A percentile compares a stretch with the other conserved stretches of the same genome.
phyloP scores from a whole-genome alignment of 192 early-diverging fungal genomes.

The Funneliformis mosseae region DNA sequence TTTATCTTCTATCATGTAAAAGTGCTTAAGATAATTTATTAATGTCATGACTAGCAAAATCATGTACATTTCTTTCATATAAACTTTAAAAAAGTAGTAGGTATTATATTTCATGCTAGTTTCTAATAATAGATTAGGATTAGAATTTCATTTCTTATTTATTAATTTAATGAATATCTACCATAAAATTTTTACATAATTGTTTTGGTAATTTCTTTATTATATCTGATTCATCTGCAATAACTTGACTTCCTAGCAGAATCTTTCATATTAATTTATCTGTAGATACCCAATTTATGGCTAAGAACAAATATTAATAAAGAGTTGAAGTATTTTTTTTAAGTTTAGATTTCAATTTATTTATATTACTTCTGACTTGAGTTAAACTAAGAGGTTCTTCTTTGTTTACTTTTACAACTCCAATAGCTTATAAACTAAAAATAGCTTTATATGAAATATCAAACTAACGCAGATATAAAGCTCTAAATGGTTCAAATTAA shows the following conservation, averaged over 20 bases:
- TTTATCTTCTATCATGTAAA: neutral
- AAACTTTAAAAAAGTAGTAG: neutral
- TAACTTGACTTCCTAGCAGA: constrained; percentile 14
- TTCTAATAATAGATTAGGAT: constrained; percentile 11
- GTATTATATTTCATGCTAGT: neutral
- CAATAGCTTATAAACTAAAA: constrained; percentile 7
- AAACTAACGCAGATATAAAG: constrained; percentile 26
- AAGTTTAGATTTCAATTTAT: constrained; percentile 7
- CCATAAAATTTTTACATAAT: neutral
- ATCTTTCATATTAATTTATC: constrained; percentile 5
- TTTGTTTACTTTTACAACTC: constrained; percentile 13
- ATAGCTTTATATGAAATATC: constrained; percentile 21
- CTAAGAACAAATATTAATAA: constrained; percentile 11
- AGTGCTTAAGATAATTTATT: neutral
- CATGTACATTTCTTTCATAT: constrained; percentile 3
- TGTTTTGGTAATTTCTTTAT: neutral
- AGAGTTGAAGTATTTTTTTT: neutral
- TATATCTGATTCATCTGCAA: constrained; percentile 14
- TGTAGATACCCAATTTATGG: neutral
- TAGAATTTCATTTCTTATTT: constrained; percentile 5
- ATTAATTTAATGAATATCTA: neutral
- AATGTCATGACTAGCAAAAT: neutral
- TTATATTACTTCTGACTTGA: constrained; percentile 19
- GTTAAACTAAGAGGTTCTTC: constrained; percentile 8
- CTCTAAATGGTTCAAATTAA: too few relatives aligned